phyloP scores from a whole-genome alignment of 2,329 filamentous ascomycete species.

The Parastagonospora avenae region DNA sequence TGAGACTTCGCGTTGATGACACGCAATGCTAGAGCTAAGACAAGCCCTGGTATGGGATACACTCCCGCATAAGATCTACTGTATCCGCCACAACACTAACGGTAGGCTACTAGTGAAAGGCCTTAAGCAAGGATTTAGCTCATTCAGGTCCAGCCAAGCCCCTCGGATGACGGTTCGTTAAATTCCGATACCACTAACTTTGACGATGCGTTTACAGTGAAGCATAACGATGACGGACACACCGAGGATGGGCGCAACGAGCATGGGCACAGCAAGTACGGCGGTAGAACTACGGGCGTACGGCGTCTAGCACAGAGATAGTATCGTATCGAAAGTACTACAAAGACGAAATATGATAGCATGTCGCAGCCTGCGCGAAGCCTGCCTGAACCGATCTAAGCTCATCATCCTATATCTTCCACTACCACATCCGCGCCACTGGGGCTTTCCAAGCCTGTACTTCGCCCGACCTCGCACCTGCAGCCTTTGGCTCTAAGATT shows the following conservation, averaged over 20 bases:
- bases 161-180: background rate
- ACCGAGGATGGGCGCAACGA: background rate
- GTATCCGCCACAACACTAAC: background rate
- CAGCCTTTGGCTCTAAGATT: background rate
- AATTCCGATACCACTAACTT: background rate
- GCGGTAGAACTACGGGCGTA: too few relatives aligned
- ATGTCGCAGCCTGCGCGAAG: too few relatives aligned
- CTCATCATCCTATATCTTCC: too few relatives aligned
- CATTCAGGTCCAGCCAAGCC: background rate
- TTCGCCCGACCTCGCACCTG: background rate
- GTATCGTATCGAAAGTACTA: too few relatives aligned
- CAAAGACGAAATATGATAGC: too few relatives aligned
- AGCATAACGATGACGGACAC: background rate
- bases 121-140: background rate
- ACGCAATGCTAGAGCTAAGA: background rate
- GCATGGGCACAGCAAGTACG: background rate
- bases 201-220: background rate
- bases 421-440: too few relatives aligned
- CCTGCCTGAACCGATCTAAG: too few relatives aligned
- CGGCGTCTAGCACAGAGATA: too few relatives aligned
- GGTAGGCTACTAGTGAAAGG: background rate
- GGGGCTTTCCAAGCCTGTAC: constrained; percentile 6
- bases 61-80: background rate
- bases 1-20: too few relatives aligned
- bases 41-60: background rate